Evolutionary conservation across 345 rosid species (phyloP).

Genomic region (Isatis tinctoria): DNA sequence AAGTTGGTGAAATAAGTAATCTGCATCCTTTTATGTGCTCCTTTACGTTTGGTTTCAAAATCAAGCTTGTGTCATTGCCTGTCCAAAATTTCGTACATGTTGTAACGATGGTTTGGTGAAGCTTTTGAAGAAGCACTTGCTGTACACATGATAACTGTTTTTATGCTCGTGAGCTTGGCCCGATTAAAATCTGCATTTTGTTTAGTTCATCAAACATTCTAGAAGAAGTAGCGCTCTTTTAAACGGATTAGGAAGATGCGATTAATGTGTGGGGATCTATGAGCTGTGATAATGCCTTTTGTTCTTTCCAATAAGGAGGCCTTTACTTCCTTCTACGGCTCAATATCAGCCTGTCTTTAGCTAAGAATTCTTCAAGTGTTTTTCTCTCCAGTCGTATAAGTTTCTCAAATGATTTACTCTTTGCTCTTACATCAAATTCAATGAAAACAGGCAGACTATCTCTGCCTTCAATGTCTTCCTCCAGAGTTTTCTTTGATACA

Average conservation of each 20-base stretch:
- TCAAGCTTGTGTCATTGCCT: not conserved
- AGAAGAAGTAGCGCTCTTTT: not conserved
- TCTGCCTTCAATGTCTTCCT: too few relatives aligned
- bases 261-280: conserved; percentile 8
- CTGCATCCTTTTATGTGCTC: too few relatives aligned
- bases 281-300: conserved; percentile 15
- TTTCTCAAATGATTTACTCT: too few relatives aligned
- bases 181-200: not conserved
- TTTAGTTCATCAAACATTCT: not conserved
- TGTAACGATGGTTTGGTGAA: not conserved
- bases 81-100: not conserved
- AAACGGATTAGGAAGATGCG: not conserved
- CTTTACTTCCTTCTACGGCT: not conserved
- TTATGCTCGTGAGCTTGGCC: not conserved
- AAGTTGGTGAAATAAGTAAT: too few relatives aligned
- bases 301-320: not conserved
- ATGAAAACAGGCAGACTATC: too few relatives aligned
- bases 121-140: not conserved
- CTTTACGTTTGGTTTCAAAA: too few relatives aligned
- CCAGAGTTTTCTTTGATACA: too few relatives aligned
- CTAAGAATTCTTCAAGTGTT: not conserved
- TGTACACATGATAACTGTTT: not conserved
- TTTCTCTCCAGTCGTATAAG: not conserved
- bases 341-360: not conserved
- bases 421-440: too few relatives aligned